Evolutionary conservation across 106 monocot species (phyloP).

Genomic region (Allium fistulosum): DNA sequence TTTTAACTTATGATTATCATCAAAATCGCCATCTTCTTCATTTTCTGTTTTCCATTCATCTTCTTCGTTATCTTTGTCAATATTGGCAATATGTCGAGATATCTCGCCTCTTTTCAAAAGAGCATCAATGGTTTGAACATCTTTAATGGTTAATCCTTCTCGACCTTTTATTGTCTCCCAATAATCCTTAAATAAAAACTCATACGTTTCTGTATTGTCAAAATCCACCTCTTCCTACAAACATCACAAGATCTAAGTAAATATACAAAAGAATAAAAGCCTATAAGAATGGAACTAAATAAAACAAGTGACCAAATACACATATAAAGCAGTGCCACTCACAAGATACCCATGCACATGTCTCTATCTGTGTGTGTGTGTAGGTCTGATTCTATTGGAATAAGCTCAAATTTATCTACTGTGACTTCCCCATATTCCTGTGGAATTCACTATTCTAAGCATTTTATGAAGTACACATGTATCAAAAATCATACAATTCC

Average conservation of each 20-base stretch:
- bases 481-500: no score
- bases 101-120: constrained; percentile 33
- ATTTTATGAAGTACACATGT: no score
- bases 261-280: background rate
- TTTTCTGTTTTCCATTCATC: background rate
- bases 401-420: background rate
- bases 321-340: background rate
- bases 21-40: constrained; percentile 21
- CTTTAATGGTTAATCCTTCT: constrained; percentile 43
- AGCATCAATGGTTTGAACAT: constrained; percentile 38
- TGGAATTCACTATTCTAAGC: background rate
- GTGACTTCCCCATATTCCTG: background rate
- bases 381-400: background rate
- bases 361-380: no score
- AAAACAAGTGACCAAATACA: background rate
- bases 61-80: constrained; percentile 9
- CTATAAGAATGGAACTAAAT: background rate
- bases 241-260: constrained; percentile 6
- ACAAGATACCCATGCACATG: no score
- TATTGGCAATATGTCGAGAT: constrained; percentile 14
- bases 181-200: constrained; percentile 77
- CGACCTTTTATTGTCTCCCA: constrained; percentile 65
- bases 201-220: constrained; percentile 36
- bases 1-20: constrained; percentile 16
- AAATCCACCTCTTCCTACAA: constrained; percentile 70